Conservation (phyloP, 345 rosid species). For the Citrus mangshanensis region DNA sequence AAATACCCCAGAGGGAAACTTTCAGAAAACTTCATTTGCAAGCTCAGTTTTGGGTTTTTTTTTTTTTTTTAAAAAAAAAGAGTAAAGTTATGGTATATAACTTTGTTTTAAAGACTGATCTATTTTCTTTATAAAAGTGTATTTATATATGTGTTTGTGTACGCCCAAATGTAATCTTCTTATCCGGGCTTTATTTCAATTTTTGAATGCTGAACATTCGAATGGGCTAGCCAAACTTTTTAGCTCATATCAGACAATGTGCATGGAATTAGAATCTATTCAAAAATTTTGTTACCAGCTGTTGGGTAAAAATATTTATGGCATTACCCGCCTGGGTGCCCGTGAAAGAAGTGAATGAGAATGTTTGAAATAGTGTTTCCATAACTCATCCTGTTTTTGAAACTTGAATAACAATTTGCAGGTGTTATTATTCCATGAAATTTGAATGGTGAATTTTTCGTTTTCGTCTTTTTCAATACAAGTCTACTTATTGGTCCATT, state of each 20-base stretch:
- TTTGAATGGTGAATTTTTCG: not conserved
- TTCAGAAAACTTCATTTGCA: conserved; percentile 1
- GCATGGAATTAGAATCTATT: not conserved
- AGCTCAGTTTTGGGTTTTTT: not conserved
- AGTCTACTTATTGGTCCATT: too few relatives aligned
- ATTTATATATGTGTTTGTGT: too few relatives aligned
- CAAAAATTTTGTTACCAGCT: not conserved
- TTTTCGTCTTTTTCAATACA: not conserved
- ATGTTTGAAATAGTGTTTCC: not conserved
- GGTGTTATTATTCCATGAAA: not conserved
- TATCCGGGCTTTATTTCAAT: not conserved
- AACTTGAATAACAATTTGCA: not conserved
- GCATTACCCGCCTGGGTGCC: not conserved
- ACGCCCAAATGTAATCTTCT: not conserved
- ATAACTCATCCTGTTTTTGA: not conserved
- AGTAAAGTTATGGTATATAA: not conserved
- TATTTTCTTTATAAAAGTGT: not conserved
- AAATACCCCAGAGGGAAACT: conserved; percentile 17
- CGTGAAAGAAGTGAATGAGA: conserved; percentile 17
- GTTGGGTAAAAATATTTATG: not conserved
- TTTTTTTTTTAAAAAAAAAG: too few relatives aligned
- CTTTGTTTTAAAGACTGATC: not conserved
- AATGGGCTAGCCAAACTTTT: not conserved
- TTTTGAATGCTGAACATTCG: not conserved
- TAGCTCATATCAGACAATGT: not conserved